Evolutionary conservation across 495 filamentous ascomycete species (phyloP), one percentile per base, ranked within the genome.

Genomic region (Aspergillus haitiensis): DNA sequence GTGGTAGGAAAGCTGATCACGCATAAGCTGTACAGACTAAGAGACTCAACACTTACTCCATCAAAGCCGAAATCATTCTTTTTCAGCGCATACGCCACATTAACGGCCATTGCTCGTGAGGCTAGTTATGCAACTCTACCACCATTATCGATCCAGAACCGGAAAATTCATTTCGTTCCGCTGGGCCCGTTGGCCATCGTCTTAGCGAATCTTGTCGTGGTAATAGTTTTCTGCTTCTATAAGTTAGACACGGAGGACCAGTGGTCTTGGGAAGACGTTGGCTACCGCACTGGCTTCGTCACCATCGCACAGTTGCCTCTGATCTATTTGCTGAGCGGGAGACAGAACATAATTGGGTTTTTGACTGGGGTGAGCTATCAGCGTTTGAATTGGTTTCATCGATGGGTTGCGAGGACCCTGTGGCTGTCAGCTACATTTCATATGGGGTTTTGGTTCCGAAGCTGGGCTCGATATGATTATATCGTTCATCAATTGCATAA

Each of bases 221-320:
- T 78, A 4, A 51, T 78, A 10, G 70, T 75, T 45, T 70, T 79
- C 39, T 76, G 72, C 52, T 78, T 78, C 63, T 78, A 77, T 57
- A 70, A 73, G 27, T 64, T 78, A 7, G 69, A 78, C 59, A 68
- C 71, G 5, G 48, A 56, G 5, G 69, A 80, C 53, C 64, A 72
- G 35, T 78, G 75, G 72, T 61, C 72, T 40, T 89, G 82, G 79
- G 89, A 95, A 68, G 76, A 84, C 51, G 82, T 94, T 55, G 91
- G 84, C 7, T 92, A 86, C 67, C 86, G 91, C 42, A 84, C 85
- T 45, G 91, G 86, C 7, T 93, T 86, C 78, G 78, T 96, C 37
- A 82, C 89, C 15, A 78, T 91, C 57, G 84, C 83, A n/a, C 92
- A 96, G 71, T 67, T 96, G n/a, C 91, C 91, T 3, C 67, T 96